Percentiles rank a stretch among this genome's conserved stretches.
Conservation (phyloP, 352 stramenopile genomes). For the Globisporangium uncinulatum region DNA sequence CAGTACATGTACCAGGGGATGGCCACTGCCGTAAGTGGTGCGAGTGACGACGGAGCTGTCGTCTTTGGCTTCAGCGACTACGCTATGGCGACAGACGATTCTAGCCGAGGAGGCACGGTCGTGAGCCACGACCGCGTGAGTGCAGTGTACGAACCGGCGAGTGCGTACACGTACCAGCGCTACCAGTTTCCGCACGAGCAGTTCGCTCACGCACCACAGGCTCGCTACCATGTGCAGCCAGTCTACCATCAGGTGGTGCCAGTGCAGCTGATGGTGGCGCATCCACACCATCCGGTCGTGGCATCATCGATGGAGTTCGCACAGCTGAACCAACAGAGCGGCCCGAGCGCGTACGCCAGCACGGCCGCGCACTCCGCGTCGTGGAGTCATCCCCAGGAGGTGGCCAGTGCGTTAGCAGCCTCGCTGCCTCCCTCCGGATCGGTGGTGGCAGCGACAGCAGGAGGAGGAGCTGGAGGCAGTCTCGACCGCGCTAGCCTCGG, state of each 20-base stretch:
- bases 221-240: not conserved
- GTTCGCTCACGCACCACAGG: not conserved
- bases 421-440: not conserved
- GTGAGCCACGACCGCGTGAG: conserved; percentile 7
- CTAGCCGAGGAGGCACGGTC: not conserved
- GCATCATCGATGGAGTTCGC: conserved; percentile 28
- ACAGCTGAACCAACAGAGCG: conserved; percentile 31
- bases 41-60: not conserved
- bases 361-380: conserved; percentile 24
- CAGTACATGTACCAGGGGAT: not conserved
- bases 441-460: not conserved
- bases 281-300: not conserved
- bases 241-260: conserved; percentile 6
- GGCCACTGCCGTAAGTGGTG: not conserved
- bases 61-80: not conserved
- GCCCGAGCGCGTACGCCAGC: conserved; percentile 34
- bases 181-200: conserved; percentile 8
- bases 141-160: conserved; percentile 5
- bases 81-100: not conserved
- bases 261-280: conserved; percentile 1
- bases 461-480: not conserved
- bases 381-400: conserved; percentile 17
- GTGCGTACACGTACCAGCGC: not conserved
- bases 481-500: not conserved
- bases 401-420: conserved; percentile 4